Percentiles rank a stretch among this genome's conserved stretches.
These are phyloP conservation scores for Staphylotrichum longicolle DNA, from an alignment of 495 filamentous ascomycete genomes.

Conservation along the genomic window DNA sequence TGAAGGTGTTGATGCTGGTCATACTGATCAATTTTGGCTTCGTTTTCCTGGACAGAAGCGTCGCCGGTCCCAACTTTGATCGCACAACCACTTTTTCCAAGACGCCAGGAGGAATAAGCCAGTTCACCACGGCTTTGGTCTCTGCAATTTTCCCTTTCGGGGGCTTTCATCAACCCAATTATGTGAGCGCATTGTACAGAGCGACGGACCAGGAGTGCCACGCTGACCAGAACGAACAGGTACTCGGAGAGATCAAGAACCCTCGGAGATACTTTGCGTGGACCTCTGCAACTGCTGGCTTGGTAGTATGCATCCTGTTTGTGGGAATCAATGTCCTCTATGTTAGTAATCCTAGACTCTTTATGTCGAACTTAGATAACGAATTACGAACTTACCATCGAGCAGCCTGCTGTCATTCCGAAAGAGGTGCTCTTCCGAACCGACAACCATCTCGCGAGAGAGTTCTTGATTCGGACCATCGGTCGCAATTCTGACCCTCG, in stretches of 20 bases:
- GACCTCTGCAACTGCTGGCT: slow-evolving; percentile 48
- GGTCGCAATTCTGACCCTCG: slow-evolving; percentile 1
- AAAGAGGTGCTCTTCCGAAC: slow-evolving; percentile 18
- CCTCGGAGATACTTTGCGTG: slow-evolving; percentile 25
- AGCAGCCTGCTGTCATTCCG: slow-evolving; percentile 22
- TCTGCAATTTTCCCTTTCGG: slow-evolving; percentile 25
- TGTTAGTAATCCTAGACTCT: neutral
- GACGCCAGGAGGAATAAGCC: slow-evolving; percentile 17
- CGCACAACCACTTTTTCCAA: slow-evolving; percentile 12
- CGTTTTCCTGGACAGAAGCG: slow-evolving; percentile 6
- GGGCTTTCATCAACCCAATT: slow-evolving; percentile 28
- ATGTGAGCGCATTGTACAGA: slow-evolving; percentile 6
- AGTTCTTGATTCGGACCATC: slow-evolving; percentile 24
- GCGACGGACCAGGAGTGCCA: too few species aligned
- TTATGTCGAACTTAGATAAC: too few species aligned
- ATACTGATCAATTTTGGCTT: slow-evolving; percentile 22
- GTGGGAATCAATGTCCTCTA: slow-evolving; percentile 18
- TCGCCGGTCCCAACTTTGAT: slow-evolving; percentile 19
- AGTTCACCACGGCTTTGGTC: slow-evolving; percentile 42
- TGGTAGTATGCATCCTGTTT: slow-evolving; percentile 11
- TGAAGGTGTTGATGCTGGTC: slow-evolving; percentile 41
- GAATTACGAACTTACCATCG: neutral
- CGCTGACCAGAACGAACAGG: slow-evolving; percentile 8
- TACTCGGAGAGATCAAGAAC: slow-evolving; percentile 22
- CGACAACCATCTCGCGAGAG: slow-evolving; percentile 17